These are phyloP conservation scores for Eimeria tenella DNA, from an alignment of 169 alveolate genomes.

Conservation along the genomic window DNA sequence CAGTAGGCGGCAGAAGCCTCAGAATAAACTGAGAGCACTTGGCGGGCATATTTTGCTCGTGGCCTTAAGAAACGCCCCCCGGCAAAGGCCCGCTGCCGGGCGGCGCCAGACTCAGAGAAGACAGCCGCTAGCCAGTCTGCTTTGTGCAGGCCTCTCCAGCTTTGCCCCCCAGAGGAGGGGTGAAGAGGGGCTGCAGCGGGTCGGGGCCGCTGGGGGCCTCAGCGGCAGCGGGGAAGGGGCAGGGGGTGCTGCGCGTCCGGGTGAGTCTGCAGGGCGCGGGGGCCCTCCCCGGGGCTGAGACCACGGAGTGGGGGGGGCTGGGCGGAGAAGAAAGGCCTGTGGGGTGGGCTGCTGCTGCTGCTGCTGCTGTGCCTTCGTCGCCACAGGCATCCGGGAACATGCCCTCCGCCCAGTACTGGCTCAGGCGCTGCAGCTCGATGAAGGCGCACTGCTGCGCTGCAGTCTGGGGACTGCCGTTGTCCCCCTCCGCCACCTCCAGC, in stretches of 20 bases:
- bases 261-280: not conserved
- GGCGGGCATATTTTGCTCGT: too few species aligned
- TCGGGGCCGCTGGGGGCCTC: not conserved
- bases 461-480: not conserved
- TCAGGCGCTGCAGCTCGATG: constrained; percentile 27
- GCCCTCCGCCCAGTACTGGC: constrained; percentile 48
- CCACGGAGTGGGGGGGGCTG: not conserved
- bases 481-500: constrained; percentile 4
- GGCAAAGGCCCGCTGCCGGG: not conserved
- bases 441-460: constrained; percentile 28
- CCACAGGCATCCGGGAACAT: not conserved
- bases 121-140: not conserved
- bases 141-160: not conserved
- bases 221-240: not conserved
- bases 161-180: not conserved
- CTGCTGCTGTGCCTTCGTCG: not conserved
- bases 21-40: too few species aligned
- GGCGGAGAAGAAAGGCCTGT: not conserved
- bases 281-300: not conserved
- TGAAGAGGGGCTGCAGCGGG: not conserved
- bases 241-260: constrained; percentile 32
- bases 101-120: not conserved
- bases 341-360: not conserved
- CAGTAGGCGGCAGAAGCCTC: too few species aligned
- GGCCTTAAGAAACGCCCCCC: too few species aligned